A percentile compares a stretch with the other conserved stretches of the same genome.
Evolutionary conservation across 108 stramenopile species (phyloP).

Genomic region (Mayamaea pseudoterrestris): DNA sequence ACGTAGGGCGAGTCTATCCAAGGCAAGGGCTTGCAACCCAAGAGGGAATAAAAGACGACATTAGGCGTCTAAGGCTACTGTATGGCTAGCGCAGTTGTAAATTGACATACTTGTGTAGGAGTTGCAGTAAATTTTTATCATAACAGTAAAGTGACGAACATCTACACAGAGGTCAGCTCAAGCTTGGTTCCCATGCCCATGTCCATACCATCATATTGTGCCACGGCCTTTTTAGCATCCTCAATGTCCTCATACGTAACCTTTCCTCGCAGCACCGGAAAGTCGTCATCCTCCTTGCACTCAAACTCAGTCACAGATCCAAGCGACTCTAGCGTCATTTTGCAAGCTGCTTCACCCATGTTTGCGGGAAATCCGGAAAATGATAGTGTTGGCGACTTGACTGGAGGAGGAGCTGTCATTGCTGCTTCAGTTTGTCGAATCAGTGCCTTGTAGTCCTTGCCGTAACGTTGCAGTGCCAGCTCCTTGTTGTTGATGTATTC

Average conservation of each 20-base stretch:
- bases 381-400: constrained; percentile 46
- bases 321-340: constrained; percentile 73
- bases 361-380: constrained; percentile 81
- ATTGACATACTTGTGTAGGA: no score
- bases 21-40: constrained; percentile 28
- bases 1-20: constrained; percentile 33
- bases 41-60: constrained; percentile 20
- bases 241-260: constrained; percentile 76
- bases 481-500: constrained; percentile 66
- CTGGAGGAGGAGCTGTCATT: constrained; percentile 52
- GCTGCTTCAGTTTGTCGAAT: constrained; percentile 44
- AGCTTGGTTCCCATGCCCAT: constrained; percentile 77
- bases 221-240: constrained; percentile 67
- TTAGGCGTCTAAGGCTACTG: no score
- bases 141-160: no score
- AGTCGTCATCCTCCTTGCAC: constrained; percentile 42
- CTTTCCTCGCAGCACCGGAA: constrained; percentile 55
- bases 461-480: constrained; percentile 44
- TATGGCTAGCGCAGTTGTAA: no score
- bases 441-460: constrained; percentile 32
- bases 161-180: constrained; percentile 45
- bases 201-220: constrained; percentile 83
- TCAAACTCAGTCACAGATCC: constrained; percentile 60
- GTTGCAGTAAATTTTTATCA: no score
- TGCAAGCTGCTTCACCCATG: constrained; percentile 66